Evolutionary conservation across 2,329 filamentous ascomycete species (phyloP).

Genomic region (Cladosporium austrohemisphaericum): DNA sequence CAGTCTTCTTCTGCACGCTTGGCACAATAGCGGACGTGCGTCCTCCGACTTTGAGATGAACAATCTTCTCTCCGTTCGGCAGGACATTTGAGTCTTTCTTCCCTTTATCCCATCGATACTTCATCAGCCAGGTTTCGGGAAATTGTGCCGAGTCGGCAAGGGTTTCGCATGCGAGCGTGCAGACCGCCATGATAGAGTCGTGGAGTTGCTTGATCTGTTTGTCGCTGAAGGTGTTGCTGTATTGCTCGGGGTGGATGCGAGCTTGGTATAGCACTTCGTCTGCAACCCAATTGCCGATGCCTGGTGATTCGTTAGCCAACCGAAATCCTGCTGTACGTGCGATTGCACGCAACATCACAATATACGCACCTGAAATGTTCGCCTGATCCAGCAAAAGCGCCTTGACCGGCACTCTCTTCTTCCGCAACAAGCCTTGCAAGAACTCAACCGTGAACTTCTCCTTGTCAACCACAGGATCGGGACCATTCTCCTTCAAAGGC

Average conservation of each 20-base stretch:
- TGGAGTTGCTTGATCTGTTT: slow-evolving; percentile 69
- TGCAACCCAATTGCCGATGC: slow-evolving; percentile 96
- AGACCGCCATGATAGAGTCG: slow-evolving; percentile 71
- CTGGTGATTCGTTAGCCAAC: slow-evolving; percentile 33
- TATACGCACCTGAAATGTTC: slow-evolving; percentile 59
- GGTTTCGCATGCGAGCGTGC: slow-evolving; percentile 70
- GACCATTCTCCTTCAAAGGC: slow-evolving; percentile 86
- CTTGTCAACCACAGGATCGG: slow-evolving; percentile 82
- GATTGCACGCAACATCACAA: background rate
- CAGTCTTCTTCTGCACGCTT: slow-evolving; percentile 77
- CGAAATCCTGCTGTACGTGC: too few relatives aligned
- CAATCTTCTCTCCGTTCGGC: slow-evolving; percentile 80
- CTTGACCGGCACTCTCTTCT: slow-evolving; percentile 82
- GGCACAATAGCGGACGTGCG: slow-evolving; percentile 88
- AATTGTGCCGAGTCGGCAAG: slow-evolving; percentile 81
- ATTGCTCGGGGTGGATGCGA: slow-evolving; percentile 85
- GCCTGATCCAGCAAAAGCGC: slow-evolving; percentile 82
- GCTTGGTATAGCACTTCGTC: slow-evolving; percentile 93
- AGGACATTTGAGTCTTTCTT: slow-evolving; percentile 64
- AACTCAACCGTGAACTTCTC: slow-evolving; percentile 73
- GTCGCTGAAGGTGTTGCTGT: slow-evolving; percentile 75
- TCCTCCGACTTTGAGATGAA: slow-evolving; percentile 83
- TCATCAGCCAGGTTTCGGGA: slow-evolving; percentile 68
- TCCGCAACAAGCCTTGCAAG: slow-evolving; percentile 65
- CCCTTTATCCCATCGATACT: slow-evolving; percentile 71